These are phyloP conservation scores for Eucalyptus dawsonii DNA, from an alignment of 345 rosid genomes.

Conservation along the genomic window DNA sequence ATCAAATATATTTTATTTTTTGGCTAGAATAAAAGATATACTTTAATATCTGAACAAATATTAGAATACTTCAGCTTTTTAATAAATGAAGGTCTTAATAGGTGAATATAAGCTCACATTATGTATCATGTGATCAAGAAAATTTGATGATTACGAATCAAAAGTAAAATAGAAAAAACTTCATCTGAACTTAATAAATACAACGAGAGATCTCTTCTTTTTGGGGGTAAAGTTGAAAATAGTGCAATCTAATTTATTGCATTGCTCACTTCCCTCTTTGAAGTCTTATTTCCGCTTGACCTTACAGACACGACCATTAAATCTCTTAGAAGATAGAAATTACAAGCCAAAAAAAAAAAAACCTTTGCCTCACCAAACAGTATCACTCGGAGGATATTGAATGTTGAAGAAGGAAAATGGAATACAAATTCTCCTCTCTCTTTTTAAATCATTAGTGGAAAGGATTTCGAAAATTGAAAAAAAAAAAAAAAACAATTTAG, in stretches of 20 bases:
- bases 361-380: not conserved
- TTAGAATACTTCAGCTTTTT: not conserved
- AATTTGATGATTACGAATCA: not conserved
- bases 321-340: not conserved
- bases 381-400: too few species aligned
- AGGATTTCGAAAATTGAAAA: not conserved
- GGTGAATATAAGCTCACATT: not conserved
- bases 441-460: too few species aligned
- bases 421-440: not conserved
- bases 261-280: not conserved
- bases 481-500: not conserved
- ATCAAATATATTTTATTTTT: too few species aligned
- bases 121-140: not conserved
- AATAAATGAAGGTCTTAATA: too few species aligned
- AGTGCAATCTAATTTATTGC: not conserved
- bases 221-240: not conserved
- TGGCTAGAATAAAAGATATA: not conserved
- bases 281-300: not conserved
- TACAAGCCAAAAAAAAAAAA: not conserved
- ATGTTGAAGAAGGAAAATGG: too few species aligned
- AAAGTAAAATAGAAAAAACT: too few species aligned
- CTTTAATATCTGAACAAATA: not conserved
- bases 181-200: not conserved
- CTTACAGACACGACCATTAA: not conserved
- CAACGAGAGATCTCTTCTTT: not conserved